Evolutionary conservation across 768 basidiomycete species (phyloP).

Genomic region (Podaxis sp.): DNA sequence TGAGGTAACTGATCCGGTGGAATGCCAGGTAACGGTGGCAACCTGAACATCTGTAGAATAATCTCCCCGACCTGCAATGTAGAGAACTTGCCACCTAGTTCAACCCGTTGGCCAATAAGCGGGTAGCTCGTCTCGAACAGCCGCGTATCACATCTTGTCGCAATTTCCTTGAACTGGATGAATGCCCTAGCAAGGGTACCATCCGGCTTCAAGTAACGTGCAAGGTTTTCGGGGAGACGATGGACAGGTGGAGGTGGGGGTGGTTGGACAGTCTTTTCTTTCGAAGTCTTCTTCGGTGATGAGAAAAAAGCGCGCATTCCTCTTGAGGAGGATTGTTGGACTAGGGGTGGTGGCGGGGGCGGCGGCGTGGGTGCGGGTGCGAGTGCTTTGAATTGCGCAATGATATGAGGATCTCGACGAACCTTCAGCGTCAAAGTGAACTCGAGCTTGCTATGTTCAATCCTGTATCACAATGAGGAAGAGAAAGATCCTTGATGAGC

Average conservation of each 20-base stretch:
- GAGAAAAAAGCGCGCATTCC: slow-evolving; percentile 78
- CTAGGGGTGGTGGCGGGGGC: slow-evolving; percentile 30
- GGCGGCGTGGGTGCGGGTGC: slow-evolving; percentile 33
- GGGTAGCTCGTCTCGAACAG: slow-evolving; percentile 83
- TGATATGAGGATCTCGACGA: slow-evolving; percentile 82
- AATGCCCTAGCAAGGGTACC: slow-evolving; percentile 88
- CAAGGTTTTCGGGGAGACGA: slow-evolving; percentile 70
- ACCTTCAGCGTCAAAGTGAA: slow-evolving; percentile 90
- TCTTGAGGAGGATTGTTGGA: slow-evolving; percentile 50
- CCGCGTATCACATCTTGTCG: slow-evolving; percentile 76
- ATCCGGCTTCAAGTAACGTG: slow-evolving; percentile 79
- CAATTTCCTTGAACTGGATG: slow-evolving; percentile 87
- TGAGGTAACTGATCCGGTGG: slow-evolving; percentile 78
- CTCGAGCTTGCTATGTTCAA: slow-evolving; percentile 92
- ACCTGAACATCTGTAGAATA: slow-evolving; percentile 84
- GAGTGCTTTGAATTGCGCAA: slow-evolving; percentile 70
- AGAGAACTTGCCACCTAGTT: slow-evolving; percentile 54
- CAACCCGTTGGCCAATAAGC: slow-evolving; percentile 71
- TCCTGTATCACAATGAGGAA: slow-evolving; percentile 39
- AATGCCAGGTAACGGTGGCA: slow-evolving; percentile 87
- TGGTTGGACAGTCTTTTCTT: slow-evolving; percentile 42
- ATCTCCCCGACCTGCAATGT: slow-evolving; percentile 83
- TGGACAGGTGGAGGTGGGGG: slow-evolving; percentile 39
- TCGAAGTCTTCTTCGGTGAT: slow-evolving; percentile 64
- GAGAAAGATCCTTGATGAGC: not conserved